These are phyloP conservation scores for Inonotus obliquus DNA, from an alignment of 1,284 basidiomycete species.

Conservation along the genomic window DNA sequence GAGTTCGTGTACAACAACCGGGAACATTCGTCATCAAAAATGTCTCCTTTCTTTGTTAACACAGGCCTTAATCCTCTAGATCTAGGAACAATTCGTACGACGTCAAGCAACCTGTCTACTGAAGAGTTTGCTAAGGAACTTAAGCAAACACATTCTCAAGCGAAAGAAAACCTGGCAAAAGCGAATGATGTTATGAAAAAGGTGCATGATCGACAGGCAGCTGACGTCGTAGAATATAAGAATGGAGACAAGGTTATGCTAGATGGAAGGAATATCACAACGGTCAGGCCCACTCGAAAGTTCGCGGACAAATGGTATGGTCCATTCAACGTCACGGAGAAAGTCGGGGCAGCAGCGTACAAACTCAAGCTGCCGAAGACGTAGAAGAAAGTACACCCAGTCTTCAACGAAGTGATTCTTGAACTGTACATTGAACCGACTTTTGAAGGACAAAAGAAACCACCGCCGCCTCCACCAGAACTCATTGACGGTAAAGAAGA, in stretches of 20 bases:
- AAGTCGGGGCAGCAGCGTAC: background rate
- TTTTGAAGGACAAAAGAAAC: background rate
- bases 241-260: background rate
- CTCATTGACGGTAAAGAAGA: background rate
- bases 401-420: background rate
- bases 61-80: background rate
- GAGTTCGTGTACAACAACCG: slow-evolving; percentile 5
- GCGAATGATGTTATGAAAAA: background rate
- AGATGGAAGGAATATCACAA: background rate
- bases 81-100: background rate
- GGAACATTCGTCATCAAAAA: background rate
- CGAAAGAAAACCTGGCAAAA: background rate
- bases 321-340: background rate
- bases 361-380: background rate
- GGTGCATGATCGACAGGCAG: background rate
- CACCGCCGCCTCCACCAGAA: background rate
- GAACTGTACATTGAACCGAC: background rate
- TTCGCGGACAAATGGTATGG: background rate
- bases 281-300: background rate
- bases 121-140: background rate
- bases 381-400: background rate
- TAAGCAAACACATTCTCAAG: background rate
- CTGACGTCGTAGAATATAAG: background rate
- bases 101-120: background rate
- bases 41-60: background rate